These are phyloP conservation scores for Coemansia sp. DNA, from an alignment of 192 early-diverging fungal species.

Conservation along the genomic window DNA sequence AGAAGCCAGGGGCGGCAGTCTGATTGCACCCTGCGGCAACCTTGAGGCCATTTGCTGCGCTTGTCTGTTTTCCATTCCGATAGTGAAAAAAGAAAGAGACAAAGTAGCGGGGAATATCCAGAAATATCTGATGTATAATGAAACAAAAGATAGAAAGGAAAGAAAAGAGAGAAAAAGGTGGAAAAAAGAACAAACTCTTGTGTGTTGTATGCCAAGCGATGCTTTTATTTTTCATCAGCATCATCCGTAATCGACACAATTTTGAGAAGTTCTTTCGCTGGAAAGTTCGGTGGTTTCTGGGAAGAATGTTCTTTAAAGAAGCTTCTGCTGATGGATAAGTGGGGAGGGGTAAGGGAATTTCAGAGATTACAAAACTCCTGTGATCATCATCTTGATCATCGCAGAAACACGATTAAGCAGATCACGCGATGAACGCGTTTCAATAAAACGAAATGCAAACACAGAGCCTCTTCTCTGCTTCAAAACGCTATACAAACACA, in stretches of 20 bases:
- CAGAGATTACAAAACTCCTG: background rate
- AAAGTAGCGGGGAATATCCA: too few relatives aligned
- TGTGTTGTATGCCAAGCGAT: background rate
- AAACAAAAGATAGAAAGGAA: background rate
- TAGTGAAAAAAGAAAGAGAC: background rate
- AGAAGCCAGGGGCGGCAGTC: constrained; percentile 44
- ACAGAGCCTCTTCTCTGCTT: background rate
- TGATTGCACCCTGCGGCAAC: constrained; percentile 8
- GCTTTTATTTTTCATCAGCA: background rate
- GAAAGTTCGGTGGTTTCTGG: constrained; percentile 5
- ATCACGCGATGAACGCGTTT: too few relatives aligned
- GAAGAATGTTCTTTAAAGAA: constrained; percentile 17
- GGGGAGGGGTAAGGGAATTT: background rate
- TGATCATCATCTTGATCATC: background rate
- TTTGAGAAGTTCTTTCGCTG: background rate
- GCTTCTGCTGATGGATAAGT: constrained; percentile 2
- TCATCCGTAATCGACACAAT: background rate
- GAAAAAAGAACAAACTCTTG: background rate
- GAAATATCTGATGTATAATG: background rate
- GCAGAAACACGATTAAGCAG: too few relatives aligned
- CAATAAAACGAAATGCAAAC: too few relatives aligned
- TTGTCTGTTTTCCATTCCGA: background rate
- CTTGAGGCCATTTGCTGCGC: background rate
- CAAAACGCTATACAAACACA: background rate
- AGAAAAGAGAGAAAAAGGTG: background rate